Evolutionary conservation across 257 asterid species (phyloP).

Genomic region (Voacanga thouarsii): DNA sequence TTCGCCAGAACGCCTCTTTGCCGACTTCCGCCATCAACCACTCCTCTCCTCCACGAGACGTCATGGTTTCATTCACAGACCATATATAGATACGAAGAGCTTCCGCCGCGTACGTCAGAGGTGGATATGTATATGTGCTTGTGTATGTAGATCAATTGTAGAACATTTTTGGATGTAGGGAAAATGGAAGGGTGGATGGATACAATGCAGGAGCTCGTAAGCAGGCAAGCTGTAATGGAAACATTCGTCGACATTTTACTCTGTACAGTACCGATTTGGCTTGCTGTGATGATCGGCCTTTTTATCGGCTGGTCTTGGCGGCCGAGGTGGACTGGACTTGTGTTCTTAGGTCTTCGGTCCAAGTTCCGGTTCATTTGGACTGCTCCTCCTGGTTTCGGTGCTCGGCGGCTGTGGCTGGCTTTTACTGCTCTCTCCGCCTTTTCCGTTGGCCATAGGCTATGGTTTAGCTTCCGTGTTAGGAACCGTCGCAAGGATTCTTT

Average conservation of each 20-base stretch:
- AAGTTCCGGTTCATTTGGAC: constrained; percentile 83
- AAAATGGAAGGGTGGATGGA: constrained; percentile 62
- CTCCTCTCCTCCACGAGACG: constrained; percentile 7
- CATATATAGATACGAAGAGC: not conserved
- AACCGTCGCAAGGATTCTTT: constrained; percentile 40
- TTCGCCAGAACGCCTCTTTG: not conserved
- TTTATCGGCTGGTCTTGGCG: constrained; percentile 97
- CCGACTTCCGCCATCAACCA: not conserved
- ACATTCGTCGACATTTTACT: constrained; percentile 88
- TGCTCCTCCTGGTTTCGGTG: constrained; percentile 89
- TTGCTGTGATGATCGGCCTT: constrained; percentile 90
- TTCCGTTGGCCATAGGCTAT: constrained; percentile 70
- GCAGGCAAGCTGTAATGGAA: constrained; percentile 59
- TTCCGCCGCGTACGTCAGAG: not conserved
- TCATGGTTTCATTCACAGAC: not conserved
- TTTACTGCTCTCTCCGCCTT: constrained; percentile 89
- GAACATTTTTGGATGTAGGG: not conserved
- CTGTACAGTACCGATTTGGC: constrained; percentile 93
- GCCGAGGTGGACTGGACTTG: constrained; percentile 85
- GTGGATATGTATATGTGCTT: not conserved
- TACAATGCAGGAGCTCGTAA: constrained; percentile 44
- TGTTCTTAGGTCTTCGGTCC: constrained; percentile 76
- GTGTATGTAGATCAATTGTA: constrained; percentile 3
- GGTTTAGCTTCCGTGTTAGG: constrained; percentile 59
- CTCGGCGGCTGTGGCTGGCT: constrained; percentile 84